A percentile compares a stretch with the other conserved stretches of the same genome.
phyloP scores from a whole-genome alignment of 2,329 filamentous ascomycete species.

The Alternaria infectoria region DNA sequence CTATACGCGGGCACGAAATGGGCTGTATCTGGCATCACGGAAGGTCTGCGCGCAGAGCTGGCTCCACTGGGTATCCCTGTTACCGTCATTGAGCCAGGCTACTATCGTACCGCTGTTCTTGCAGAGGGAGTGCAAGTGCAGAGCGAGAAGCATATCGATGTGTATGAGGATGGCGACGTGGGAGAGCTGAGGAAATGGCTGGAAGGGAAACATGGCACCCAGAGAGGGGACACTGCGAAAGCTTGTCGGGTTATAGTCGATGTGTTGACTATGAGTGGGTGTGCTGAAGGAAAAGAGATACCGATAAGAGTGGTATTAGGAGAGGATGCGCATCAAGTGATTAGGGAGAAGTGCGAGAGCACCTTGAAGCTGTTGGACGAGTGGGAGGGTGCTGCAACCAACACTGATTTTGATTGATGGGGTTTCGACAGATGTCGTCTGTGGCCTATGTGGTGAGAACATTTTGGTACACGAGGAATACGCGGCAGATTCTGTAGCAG shows the following conservation, averaged over 20 bases:
- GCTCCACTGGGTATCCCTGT: conserved; percentile 54
- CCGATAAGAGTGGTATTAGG: conserved; percentile 64
- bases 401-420: conserved; percentile 22
- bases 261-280: conserved; percentile 59
- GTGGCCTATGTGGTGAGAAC: not conserved
- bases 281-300: conserved; percentile 57
- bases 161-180: conserved; percentile 45
- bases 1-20: conserved; percentile 58
- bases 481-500: not conserved
- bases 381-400: conserved; percentile 42
- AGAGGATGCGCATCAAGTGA: conserved; percentile 3
- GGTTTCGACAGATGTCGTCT: not conserved
- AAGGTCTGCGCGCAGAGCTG: conserved; percentile 53
- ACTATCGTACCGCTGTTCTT: conserved; percentile 59
- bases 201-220: conserved; percentile 52
- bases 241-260: conserved; percentile 62
- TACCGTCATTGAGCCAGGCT: conserved; percentile 58
- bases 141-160: conserved; percentile 26
- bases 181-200: conserved; percentile 43
- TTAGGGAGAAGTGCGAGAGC: conserved; percentile 26
- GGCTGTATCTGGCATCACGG: conserved; percentile 52
- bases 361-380: conserved; percentile 34
- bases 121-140: conserved; percentile 27
- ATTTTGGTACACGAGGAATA: not conserved
- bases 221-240: conserved; percentile 64